These are phyloP conservation scores for Trypanosoma melophagium DNA, from an alignment of 208 protist species.

Conservation along the genomic window DNA sequence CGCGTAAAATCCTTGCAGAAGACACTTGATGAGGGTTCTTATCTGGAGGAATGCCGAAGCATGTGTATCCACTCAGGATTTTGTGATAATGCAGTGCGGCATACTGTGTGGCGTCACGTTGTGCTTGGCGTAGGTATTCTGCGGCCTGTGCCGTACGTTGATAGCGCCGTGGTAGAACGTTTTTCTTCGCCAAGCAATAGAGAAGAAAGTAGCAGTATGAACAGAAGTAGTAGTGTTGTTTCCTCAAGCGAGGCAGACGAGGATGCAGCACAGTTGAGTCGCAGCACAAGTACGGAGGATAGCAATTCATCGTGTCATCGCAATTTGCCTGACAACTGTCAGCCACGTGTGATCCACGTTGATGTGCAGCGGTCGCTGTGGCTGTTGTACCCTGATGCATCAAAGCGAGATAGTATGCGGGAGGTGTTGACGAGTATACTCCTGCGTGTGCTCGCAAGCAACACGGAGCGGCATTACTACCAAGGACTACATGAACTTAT, in stretches of 20 bases:
- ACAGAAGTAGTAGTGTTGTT: neutral
- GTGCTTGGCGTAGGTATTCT: slow-evolving; percentile 32
- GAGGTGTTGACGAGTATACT: slow-evolving; percentile 50
- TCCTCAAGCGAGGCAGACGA: neutral
- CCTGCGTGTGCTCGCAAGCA: slow-evolving; percentile 53
- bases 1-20: neutral
- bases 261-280: neutral
- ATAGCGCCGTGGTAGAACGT: slow-evolving; percentile 26
- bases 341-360: slow-evolving; percentile 66
- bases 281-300: neutral
- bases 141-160: slow-evolving; percentile 38
- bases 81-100: slow-evolving; percentile 40
- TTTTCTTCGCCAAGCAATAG: neutral
- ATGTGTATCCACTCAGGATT: slow-evolving; percentile 41
- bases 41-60: slow-evolving; percentile 35
- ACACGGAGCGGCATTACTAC: slow-evolving; percentile 71
- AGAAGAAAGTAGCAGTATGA: neutral
- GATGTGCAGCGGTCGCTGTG: slow-evolving; percentile 83
- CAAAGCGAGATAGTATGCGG: slow-evolving; percentile 49
- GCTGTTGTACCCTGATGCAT: slow-evolving; percentile 57
- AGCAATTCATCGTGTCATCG: too few relatives aligned
- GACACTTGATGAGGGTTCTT: slow-evolving; percentile 22
- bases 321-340: slow-evolving; percentile 70
- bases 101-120: slow-evolving; percentile 55
- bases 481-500: slow-evolving; percentile 88